Evolutionary conservation across 2,329 filamentous ascomycete species (phyloP).

Genomic region (Trichoderma breve): DNA sequence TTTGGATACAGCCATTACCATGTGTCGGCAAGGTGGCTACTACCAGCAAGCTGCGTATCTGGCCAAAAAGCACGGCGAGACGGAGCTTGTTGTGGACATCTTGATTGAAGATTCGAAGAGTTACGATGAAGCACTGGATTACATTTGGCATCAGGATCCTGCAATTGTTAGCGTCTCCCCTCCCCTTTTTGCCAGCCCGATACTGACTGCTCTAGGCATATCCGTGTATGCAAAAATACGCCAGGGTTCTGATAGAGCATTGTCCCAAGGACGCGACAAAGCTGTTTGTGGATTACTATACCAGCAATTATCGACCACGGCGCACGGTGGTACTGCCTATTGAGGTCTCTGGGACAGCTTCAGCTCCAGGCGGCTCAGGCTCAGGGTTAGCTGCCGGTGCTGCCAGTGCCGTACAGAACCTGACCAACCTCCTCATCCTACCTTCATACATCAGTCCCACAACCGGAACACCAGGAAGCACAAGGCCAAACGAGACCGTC

Average conservation of each 20-base stretch:
- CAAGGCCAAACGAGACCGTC: conserved; percentile 52
- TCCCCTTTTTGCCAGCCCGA: not conserved
- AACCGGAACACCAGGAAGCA: conserved; percentile 50
- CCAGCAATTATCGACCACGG: conserved; percentile 74
- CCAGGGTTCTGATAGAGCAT: conserved; percentile 83
- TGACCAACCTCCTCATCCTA: conserved; percentile 78
- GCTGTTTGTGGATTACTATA: conserved; percentile 94
- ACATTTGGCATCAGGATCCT: conserved; percentile 84
- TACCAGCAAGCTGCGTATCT: conserved; percentile 95
- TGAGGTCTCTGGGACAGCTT: conserved; percentile 33
- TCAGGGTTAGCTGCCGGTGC: conserved; percentile 56
- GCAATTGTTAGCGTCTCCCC: conserved; percentile 57
- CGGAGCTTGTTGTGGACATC: conserved; percentile 91
- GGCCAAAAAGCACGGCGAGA: conserved; percentile 89
- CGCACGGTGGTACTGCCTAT: conserved; percentile 48
- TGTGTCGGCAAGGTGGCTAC: conserved; percentile 97
- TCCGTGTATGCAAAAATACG: conserved; percentile 90
- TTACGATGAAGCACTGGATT: conserved; percentile 83
- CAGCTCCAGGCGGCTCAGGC: conserved; percentile 39
- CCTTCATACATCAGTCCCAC: conserved; percentile 55
- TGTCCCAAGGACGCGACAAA: conserved; percentile 79
- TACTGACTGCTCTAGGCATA: conserved; percentile 63
- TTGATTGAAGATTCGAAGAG: conserved; percentile 92
- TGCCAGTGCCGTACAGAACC: conserved; percentile 77
- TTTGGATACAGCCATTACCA: conserved; percentile 91